These are phyloP conservation scores for Penicillium rolfsii DNA, from an alignment of 2,329 filamentous ascomycete genomes.

Conservation along the genomic window DNA sequence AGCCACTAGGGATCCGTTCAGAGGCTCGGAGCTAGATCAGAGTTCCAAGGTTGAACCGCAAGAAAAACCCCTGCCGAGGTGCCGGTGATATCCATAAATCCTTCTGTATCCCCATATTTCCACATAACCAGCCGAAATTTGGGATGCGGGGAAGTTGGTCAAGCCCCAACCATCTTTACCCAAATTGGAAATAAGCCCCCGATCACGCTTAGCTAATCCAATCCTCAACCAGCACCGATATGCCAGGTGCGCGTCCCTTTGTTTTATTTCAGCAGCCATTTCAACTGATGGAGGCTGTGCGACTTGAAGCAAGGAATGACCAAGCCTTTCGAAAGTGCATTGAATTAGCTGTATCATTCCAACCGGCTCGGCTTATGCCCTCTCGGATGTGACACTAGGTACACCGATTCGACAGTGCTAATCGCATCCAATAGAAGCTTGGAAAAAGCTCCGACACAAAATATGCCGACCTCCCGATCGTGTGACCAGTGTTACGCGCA, in stretches of 20 bases:
- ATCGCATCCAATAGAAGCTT: background rate
- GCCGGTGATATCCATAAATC: background rate
- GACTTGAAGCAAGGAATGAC: background rate
- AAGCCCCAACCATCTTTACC: background rate
- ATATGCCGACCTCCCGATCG: conserved; percentile 5
- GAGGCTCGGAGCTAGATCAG: background rate
- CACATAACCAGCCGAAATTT: background rate
- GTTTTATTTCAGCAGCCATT: background rate
- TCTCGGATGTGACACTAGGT: background rate
- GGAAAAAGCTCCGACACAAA: conserved; percentile 5
- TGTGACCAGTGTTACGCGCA: conserved; percentile 10
- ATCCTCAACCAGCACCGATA: background rate
- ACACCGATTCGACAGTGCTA: background rate
- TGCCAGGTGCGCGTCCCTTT: background rate
- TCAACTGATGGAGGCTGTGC: background rate
- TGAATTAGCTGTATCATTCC: background rate
- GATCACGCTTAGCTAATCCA: conserved; percentile 1
- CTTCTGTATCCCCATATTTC: background rate
- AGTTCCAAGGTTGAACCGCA: background rate
- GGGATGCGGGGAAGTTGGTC: background rate
- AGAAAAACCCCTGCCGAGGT: background rate
- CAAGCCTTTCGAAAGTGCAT: background rate
- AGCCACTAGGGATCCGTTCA: background rate
- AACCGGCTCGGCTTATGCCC: background rate
- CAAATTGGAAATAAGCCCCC: conserved; percentile 2